A percentile compares a stretch with the other conserved stretches of the same genome.
phyloP scores from a whole-genome alignment of 1,284 basidiomycete species.

The Malassezia yamatoensis region DNA sequence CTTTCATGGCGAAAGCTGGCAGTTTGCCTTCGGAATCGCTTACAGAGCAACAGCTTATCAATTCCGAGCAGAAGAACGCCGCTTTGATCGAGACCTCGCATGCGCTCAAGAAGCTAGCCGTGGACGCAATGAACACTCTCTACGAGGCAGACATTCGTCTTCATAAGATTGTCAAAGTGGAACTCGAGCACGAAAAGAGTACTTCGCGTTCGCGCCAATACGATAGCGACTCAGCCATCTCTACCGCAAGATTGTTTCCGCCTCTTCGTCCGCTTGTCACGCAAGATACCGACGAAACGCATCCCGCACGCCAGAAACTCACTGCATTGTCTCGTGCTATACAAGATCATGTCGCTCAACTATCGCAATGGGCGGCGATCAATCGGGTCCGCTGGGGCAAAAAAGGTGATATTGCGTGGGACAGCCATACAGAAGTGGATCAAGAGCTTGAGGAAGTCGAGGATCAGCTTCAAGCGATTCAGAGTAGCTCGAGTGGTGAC shows the following conservation, averaged over 20 bases:
- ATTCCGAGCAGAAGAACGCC: conserved; percentile 8
- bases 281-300: conserved; percentile 15
- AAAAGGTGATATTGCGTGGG: neutral
- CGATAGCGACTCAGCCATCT: neutral
- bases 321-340: neutral
- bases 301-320: conserved; percentile 8
- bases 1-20: conserved; percentile 4
- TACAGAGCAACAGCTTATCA: conserved; percentile 10
- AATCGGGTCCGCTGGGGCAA: neutral
- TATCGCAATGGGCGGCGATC: conserved; percentile 12
- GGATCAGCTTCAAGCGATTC: neutral
- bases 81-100: conserved; percentile 10
- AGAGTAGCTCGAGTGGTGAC: too few relatives aligned
- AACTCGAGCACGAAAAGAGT: neutral
- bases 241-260: conserved; percentile 5
- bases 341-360: conserved; percentile 10
- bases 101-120: conserved; percentile 15
- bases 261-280: conserved; percentile 15
- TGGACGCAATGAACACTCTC: conserved; percentile 12
- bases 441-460: neutral
- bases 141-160: conserved; percentile 14
- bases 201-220: neutral
- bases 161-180: conserved; percentile 14
- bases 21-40: neutral
- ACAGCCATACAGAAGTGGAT: neutral